These are phyloP conservation scores for Cenchrus americanus DNA, from an alignment of 176 grass and related monocot genomes.

Conservation along the genomic window DNA sequence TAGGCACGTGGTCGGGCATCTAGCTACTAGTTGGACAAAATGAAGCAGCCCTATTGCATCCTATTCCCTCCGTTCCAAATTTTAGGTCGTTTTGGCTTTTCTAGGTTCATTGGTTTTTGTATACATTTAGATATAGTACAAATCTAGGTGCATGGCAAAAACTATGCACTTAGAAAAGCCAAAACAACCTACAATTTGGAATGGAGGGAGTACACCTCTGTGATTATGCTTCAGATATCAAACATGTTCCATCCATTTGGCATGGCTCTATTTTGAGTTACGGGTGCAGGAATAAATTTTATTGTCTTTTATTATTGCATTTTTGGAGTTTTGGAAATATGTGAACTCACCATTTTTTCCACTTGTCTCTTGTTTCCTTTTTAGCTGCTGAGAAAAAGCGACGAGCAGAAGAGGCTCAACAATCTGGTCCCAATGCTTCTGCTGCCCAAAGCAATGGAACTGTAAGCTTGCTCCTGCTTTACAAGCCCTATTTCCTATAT, in stretches of 20 bases:
- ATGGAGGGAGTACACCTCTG: too few species aligned
- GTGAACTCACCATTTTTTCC: conserved; percentile 26
- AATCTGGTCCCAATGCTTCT: conserved; percentile 54
- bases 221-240: neutral
- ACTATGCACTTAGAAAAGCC: too few species aligned
- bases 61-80: neutral
- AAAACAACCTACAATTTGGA: too few species aligned
- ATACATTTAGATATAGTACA: too few species aligned
- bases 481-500: conserved; percentile 8
- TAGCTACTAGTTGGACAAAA: neutral
- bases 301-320: conserved; percentile 24
- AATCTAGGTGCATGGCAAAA: too few species aligned
- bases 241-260: neutral
- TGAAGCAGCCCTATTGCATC: neutral
- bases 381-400: conserved; percentile 81
- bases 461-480: conserved; percentile 66
- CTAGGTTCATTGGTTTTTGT: too few species aligned
- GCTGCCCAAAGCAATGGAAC: conserved; percentile 70
- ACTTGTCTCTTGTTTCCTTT: conserved; percentile 25
- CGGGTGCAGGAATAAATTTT: neutral
- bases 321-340: neutral
- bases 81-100: too few species aligned
- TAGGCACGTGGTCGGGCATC: neutral
- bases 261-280: conserved; percentile 6
- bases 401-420: conserved; percentile 69